These are phyloP conservation scores for Fusarium nisikadoi DNA, from an alignment of 2,329 filamentous ascomycete genomes.

Conservation along the genomic window DNA sequence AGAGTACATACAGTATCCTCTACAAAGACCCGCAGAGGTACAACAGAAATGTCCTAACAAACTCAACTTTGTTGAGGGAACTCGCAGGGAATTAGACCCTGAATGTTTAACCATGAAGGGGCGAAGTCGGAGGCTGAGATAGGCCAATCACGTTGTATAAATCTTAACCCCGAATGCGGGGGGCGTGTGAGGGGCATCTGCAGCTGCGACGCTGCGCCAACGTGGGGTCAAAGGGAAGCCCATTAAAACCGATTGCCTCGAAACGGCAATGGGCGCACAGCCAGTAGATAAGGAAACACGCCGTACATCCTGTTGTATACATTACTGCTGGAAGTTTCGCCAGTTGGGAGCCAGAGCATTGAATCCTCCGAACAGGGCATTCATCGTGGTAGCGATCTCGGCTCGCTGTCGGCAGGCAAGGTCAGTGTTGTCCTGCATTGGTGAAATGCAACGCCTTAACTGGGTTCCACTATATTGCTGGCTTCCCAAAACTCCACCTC, in stretches of 20 bases:
- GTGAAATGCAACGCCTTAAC: slow-evolving; percentile 12
- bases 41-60: neutral
- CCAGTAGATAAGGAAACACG: neutral
- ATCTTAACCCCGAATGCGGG: slow-evolving; percentile 42
- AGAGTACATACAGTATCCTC: neutral
- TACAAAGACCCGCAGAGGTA: neutral
- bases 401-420: slow-evolving; percentile 6
- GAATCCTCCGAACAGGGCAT: neutral
- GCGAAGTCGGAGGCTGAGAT: slow-evolving; percentile 1
- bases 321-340: neutral
- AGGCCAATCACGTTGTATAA: slow-evolving; percentile 25
- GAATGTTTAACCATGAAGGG: slow-evolving; percentile 19
- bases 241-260: neutral
- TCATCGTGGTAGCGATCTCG: slow-evolving; percentile 7
- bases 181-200: slow-evolving; percentile 36
- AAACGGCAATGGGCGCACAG: neutral
- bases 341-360: neutral
- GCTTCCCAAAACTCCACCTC: slow-evolving; percentile 9
- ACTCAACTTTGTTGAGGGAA: slow-evolving; percentile 35
- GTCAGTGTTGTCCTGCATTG: slow-evolving; percentile 15
- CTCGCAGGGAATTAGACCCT: slow-evolving; percentile 24
- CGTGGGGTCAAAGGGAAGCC: neutral
- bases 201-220: slow-evolving; percentile 19
- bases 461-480: slow-evolving; percentile 10
- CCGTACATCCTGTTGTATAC: neutral